Base-by-base conservation (phyloP, 2,329 filamentous ascomycete genomes). In the Arthroderma sp. region DNA sequence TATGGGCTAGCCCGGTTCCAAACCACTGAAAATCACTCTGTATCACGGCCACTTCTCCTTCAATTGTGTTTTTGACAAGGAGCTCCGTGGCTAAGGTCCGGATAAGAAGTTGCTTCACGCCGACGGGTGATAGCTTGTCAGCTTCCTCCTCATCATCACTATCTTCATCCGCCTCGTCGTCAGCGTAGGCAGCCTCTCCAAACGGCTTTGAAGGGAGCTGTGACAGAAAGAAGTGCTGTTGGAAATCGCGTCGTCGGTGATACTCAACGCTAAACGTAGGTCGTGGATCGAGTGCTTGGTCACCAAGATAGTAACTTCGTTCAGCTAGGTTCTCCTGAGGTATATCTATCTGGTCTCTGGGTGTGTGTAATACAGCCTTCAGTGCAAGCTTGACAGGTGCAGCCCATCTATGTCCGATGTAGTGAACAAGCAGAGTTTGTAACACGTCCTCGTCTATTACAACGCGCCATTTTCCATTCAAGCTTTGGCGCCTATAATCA, bases 371-470 rank as follows among this genome's bases (percentile, higher is more conserved):
- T 0, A 38, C n/a, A 0, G 0, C 2, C 56, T 66, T 67, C 15
- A 43, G 39, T 11, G 39, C 2, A 31, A 4, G 28, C 28, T 31
- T 31, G 28, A 67, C 19, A 1, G 66, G 52, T 8, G 67, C 65
- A 55, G 69, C 72, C 58, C 73, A 66, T 17, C 62, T 31, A 61
- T 28, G 73, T 65, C 71, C 73, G 38, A 76, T 72, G 57, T 70
- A 74, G 55, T 76, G 73, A 13, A 74, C 67, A 57, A 76, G 75
- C 11, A 76, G 70, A n/a, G 72, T 69, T 60, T 77, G 73, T 15
- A 76, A 63, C 9, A 76, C 69, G 53, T 77, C 74, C 56, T 77
- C 73, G 57, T 76, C 73, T 66, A 74, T 73, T 70, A 74, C 74
- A 55, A 76, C 73, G 1, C 73, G 68, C 59, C 74, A 76, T 58